Percentiles rank a stretch among this genome's conserved stretches.
Conservation (phyloP, 768 basidiomycete genomes). For the Rhodocollybia butyracea region DNA sequence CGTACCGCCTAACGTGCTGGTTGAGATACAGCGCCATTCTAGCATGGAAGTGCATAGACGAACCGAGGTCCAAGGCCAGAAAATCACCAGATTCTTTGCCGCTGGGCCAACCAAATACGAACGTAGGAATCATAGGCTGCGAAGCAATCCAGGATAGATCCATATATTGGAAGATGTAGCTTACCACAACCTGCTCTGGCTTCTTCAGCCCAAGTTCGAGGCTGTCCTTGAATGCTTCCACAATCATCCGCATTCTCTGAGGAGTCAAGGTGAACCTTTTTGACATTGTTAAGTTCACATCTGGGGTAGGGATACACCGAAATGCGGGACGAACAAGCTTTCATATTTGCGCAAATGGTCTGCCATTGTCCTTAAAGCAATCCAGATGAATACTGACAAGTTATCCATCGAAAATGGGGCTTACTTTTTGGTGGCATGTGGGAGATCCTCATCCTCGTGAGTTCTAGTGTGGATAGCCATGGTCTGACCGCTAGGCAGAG, state of each 20-base stretch:
- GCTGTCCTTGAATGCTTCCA: conserved; percentile 91
- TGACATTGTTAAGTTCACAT: background rate
- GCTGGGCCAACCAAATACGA: conserved; percentile 92
- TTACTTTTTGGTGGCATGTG: conserved; percentile 92
- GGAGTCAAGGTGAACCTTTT: conserved; percentile 81
- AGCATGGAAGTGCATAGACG: conserved; percentile 22
- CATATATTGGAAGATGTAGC: conserved; percentile 27
- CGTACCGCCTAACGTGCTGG: conserved; percentile 64
- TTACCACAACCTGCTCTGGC: conserved; percentile 80
- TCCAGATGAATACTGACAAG: conserved; percentile 11
- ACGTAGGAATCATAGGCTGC: conserved; percentile 96
- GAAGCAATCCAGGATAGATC: conserved; percentile 6
- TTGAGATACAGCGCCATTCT: background rate
- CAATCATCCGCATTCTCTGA: conserved; percentile 94
- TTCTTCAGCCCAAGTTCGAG: conserved; percentile 85
- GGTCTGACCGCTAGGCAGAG: conserved; percentile 71
- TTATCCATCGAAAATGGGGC: conserved; percentile 1
- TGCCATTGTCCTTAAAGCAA: conserved; percentile 71
- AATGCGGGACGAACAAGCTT: conserved; percentile 55
- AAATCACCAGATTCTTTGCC: conserved; percentile 87
- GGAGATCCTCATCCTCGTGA: conserved; percentile 82
- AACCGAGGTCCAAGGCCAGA: conserved; percentile 87
- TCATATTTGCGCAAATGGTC: conserved; percentile 93
- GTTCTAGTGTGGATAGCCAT: conserved; percentile 87
- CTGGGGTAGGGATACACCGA: conserved; percentile 1